A percentile compares a stretch with the other conserved stretches of the same genome.
phyloP scores from a whole-genome alignment of 306 rosid species.

The Quercus glauca region DNA sequence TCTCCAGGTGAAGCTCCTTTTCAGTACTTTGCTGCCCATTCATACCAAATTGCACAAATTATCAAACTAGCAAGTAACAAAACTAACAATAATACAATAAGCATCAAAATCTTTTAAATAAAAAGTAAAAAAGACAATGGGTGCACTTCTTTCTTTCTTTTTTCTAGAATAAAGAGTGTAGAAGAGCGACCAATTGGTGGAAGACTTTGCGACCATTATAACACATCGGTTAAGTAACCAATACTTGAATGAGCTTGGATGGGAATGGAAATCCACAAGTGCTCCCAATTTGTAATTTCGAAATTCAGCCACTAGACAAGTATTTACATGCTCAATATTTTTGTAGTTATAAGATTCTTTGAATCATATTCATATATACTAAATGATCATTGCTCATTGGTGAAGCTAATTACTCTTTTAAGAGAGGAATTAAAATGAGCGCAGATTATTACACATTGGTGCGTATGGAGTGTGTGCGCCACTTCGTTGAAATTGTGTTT shows the following conservation, averaged over 20 bases:
- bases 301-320: background rate
- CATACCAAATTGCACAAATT: conserved; percentile 20
- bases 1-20: conserved; percentile 70
- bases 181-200: too few species aligned
- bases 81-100: background rate
- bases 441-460: too few species aligned
- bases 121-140: too few species aligned
- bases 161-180: too few species aligned
- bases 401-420: background rate
- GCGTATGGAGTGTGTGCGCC: rapidly evolving
- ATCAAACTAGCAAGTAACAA: conserved; percentile 8
- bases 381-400: background rate
- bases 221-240: too few species aligned
- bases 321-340: background rate
- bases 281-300: too few species aligned
- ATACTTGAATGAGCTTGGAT: too few species aligned
- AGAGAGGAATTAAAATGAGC: background rate
- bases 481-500: too few species aligned
- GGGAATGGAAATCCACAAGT: too few species aligned
- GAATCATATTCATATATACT: background rate
- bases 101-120: background rate
- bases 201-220: too few species aligned
- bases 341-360: background rate
- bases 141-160: too few species aligned
- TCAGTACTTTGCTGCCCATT: conserved; percentile 50